Evolutionary conservation across 805 yeast species (phyloP).

Genomic region (Candida ulmi): DNA sequence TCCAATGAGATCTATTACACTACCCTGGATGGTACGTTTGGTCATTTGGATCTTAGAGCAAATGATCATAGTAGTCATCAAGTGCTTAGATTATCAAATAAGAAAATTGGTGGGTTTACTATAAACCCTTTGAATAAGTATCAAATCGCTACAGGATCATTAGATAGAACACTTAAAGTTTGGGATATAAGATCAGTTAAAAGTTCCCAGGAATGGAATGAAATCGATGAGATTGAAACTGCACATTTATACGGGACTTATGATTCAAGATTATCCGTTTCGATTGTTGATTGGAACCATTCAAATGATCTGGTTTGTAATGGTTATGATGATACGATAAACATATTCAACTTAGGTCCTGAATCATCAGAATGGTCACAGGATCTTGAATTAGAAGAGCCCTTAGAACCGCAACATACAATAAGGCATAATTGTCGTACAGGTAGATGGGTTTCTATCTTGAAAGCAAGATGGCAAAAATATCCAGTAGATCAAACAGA

Average conservation of each 20-base stretch:
- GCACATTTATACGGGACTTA: conserved; percentile 48
- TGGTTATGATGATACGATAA: conserved; percentile 85
- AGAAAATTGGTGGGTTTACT: conserved; percentile 87
- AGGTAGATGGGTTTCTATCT: conserved; percentile 93
- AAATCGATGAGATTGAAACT: conserved; percentile 36
- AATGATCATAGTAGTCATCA: conserved; percentile 28
- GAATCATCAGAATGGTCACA: conserved; percentile 14
- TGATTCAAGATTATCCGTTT: conserved; percentile 70
- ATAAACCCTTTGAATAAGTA: conserved; percentile 63
- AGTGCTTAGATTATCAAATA: conserved; percentile 60
- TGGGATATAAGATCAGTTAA: conserved; percentile 75
- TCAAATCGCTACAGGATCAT: conserved; percentile 81
- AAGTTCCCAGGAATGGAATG: conserved; percentile 48
- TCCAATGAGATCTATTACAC: conserved; percentile 61
- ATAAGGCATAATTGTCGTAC: conserved; percentile 91
- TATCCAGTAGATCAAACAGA: conserved; percentile 65
- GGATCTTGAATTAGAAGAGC: conserved; percentile 16
- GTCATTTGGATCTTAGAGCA: conserved; percentile 63
- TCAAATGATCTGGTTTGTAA: conserved; percentile 74
- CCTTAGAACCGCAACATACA: conserved; percentile 53
- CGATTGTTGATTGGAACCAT: conserved; percentile 71
- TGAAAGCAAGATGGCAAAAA: conserved; percentile 83
- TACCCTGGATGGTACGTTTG: conserved; percentile 76
- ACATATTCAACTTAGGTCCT: conserved; percentile 55
- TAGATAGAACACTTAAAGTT: conserved; percentile 76